phyloP scores from a whole-genome alignment of 495 filamentous ascomycete genomes.

The Zalerion maritima region DNA sequence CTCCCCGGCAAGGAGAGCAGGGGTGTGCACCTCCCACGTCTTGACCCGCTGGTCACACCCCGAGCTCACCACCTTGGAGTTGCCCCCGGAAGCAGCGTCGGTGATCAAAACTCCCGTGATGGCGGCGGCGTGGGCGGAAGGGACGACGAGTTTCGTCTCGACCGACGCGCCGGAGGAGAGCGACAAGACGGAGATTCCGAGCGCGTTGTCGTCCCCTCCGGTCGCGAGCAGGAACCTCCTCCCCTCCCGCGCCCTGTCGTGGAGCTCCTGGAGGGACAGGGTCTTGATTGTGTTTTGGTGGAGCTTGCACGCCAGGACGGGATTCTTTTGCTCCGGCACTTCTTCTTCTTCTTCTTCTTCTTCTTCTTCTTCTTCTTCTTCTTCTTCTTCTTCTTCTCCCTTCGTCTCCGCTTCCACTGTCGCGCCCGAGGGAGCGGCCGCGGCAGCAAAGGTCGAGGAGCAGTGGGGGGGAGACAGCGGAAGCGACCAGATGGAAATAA shows the following conservation, averaged over 20 bases:
- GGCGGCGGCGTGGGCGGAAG: constrained; percentile 66
- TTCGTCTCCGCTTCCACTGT: constrained; percentile 1
- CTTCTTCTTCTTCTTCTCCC: too few relatives aligned
- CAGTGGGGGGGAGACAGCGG: not conserved
- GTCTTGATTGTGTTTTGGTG: constrained; percentile 69
- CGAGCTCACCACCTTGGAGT: constrained; percentile 36
- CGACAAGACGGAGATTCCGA: constrained; percentile 31
- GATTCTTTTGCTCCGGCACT: not conserved
- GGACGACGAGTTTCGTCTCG: constrained; percentile 38
- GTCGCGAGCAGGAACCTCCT: constrained; percentile 42
- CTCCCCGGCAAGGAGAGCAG: constrained; percentile 9
- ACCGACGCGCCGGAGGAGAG: constrained; percentile 5
- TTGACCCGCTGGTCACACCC: constrained; percentile 76
- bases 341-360: not conserved
- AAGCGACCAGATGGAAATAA: constrained; percentile 23
- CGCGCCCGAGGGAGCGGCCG: constrained; percentile 5
- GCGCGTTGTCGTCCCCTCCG: constrained; percentile 72
- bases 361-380: too few relatives aligned
- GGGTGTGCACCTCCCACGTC: constrained; percentile 56
- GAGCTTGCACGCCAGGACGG: constrained; percentile 24
- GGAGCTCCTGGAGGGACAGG: constrained; percentile 23
- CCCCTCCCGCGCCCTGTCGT: not conserved
- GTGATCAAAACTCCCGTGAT: constrained; percentile 51
- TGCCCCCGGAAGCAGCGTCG: constrained; percentile 4
- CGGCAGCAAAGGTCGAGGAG: not conserved